These are phyloP conservation scores for Anthracocystis panici-leucophaei DNA, from an alignment of 1,284 basidiomycete species.

Conservation along the genomic window DNA sequence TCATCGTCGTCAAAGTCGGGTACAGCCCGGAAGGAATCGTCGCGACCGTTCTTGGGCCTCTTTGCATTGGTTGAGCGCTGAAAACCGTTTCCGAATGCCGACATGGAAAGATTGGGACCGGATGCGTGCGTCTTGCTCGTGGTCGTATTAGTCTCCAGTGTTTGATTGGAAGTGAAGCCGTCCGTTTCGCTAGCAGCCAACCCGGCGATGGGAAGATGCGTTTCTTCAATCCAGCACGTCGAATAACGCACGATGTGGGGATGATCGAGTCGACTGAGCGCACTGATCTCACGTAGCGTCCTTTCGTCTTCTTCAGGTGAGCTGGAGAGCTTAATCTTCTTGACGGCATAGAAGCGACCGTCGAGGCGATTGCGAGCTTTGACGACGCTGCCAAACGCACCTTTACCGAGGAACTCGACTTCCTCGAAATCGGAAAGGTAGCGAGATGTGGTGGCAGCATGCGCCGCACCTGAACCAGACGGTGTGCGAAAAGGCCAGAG, in stretches of 20 bases:
- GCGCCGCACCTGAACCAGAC: conserved; percentile 17
- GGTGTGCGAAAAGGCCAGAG: conserved; percentile 65
- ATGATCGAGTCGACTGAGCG: conserved; percentile 86
- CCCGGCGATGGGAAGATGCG: conserved; percentile 45
- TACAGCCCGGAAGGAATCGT: conserved; percentile 43
- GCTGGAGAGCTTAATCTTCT: conserved; percentile 84
- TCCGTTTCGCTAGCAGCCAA: conserved; percentile 41
- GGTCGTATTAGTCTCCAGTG: conserved; percentile 47
- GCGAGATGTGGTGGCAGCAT: conserved; percentile 50
- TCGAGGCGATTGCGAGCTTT: conserved; percentile 86
- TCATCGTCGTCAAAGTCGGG: conserved; percentile 62
- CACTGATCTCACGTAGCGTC: conserved; percentile 91
- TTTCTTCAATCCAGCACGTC: conserved; percentile 68
- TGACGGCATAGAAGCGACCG: conserved; percentile 75
- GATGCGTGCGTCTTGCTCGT: conserved; percentile 52
- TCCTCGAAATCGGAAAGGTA: conserved; percentile 69
- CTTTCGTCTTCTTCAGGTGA: conserved; percentile 83
- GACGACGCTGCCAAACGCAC: conserved; percentile 92
- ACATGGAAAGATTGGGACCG: conserved; percentile 43
- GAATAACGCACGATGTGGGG: conserved; percentile 88
- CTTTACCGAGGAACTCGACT: conserved; percentile 76
- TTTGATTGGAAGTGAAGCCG: conserved; percentile 35
- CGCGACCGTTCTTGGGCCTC: conserved; percentile 12
- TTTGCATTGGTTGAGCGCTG: conserved; percentile 17
- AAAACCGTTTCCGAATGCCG: conserved; percentile 41